Evolutionary conservation across 768 basidiomycete species (phyloP).

Genomic region (Amanita jacksonii): DNA sequence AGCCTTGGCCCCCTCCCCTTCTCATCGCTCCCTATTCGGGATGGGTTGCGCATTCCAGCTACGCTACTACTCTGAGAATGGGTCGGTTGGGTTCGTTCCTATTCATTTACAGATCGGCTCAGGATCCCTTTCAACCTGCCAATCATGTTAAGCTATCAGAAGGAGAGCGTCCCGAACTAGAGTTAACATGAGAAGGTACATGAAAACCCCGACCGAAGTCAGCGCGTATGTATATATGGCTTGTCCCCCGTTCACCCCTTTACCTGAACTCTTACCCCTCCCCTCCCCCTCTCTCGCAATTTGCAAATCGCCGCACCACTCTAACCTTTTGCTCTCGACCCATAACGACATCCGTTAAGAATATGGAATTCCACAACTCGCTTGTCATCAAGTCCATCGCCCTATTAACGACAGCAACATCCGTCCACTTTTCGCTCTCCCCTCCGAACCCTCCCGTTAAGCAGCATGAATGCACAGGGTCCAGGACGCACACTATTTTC

Average conservation of each 20-base stretch:
- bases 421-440: slow-evolving; percentile 28
- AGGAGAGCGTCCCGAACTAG: slow-evolving; percentile 5
- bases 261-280: slow-evolving; percentile 3
- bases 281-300: slow-evolving; percentile 4
- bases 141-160: slow-evolving; percentile 7
- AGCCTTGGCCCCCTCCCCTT: no score
- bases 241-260: slow-evolving; percentile 5
- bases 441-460: slow-evolving; percentile 31
- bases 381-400: slow-evolving; percentile 14
- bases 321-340: neutral
- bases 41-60: neutral
- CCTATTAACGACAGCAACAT: slow-evolving; percentile 21
- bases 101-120: slow-evolving; percentile 1
- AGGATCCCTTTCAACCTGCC: slow-evolving; percentile 1
- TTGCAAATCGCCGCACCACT: slow-evolving; percentile 6
- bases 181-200: slow-evolving; percentile 5
- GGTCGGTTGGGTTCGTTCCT: neutral
- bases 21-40: no score
- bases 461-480: slow-evolving; percentile 22
- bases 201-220: slow-evolving; percentile 7
- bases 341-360: neutral
- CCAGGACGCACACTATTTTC: slow-evolving; percentile 23
- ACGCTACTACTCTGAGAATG: neutral
- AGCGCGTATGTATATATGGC: slow-evolving; percentile 7
- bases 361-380: slow-evolving; percentile 1